These are phyloP conservation scores for Linnemannia exigua DNA, from an alignment of 192 early-diverging fungal genomes.

Conservation along the genomic window DNA sequence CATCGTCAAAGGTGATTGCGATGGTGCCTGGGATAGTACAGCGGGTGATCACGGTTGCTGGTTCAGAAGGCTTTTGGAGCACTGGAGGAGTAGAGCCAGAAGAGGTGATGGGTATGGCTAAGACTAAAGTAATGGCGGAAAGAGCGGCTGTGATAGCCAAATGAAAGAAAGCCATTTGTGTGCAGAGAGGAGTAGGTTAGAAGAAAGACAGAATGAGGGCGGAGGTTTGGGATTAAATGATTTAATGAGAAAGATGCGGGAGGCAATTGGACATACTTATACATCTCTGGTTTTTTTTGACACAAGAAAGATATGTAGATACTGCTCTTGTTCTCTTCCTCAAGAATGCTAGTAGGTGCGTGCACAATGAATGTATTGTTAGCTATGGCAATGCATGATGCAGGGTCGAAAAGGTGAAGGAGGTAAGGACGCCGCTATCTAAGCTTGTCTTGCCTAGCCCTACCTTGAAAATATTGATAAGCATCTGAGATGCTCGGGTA, in stretches of 20 bases:
- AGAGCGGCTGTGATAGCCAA: neutral
- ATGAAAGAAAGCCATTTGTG: neutral
- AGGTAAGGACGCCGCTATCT: neutral
- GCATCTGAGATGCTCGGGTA: neutral
- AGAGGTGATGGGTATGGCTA: neutral
- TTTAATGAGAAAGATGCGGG: neutral
- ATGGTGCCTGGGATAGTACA: slow-evolving; percentile 56
- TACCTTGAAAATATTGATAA: neutral
- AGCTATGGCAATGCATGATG: neutral
- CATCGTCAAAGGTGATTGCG: slow-evolving; percentile 53
- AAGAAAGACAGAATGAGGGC: neutral
- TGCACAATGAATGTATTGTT: neutral
- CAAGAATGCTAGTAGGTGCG: neutral
- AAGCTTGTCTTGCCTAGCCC: neutral
- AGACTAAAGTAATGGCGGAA: neutral
- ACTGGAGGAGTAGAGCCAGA: neutral
- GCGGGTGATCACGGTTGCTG: slow-evolving; percentile 20
- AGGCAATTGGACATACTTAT: neutral
- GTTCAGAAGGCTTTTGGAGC: slow-evolving; percentile 1
- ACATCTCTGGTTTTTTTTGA: neutral
- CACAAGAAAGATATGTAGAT: neutral
- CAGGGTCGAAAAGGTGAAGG: neutral
- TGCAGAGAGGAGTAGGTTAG: neutral
- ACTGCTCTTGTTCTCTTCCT: neutral
- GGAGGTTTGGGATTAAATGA: neutral